Conservation (phyloP, 306 rosid species). For the Geum urbanum region DNA sequence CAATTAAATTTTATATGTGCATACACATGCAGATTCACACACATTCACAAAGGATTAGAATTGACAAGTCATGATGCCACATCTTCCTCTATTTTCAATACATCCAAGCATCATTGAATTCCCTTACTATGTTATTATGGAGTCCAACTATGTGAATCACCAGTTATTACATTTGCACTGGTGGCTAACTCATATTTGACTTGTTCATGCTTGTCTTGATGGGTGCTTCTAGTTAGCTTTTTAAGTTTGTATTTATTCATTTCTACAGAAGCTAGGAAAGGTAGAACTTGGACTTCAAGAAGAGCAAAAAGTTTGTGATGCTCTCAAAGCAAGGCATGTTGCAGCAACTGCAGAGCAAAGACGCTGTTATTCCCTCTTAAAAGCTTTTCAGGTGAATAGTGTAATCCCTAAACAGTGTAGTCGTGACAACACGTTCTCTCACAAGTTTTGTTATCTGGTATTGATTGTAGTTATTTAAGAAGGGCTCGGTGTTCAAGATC, state of each 20-base stretch:
- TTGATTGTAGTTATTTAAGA: not conserved
- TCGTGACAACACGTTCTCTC: not conserved
- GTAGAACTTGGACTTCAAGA: slow-evolving; percentile 55
- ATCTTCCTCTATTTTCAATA: not conserved
- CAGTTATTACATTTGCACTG: not conserved
- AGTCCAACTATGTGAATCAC: not conserved
- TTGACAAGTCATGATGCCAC: not conserved
- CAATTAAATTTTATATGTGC: not conserved
- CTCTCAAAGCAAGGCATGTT: slow-evolving; percentile 52
- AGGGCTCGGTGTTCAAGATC: not conserved
- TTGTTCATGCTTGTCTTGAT: not conserved
- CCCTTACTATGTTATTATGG: not conserved
- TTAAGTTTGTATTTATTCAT: slow-evolving; percentile 22
- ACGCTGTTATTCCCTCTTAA: slow-evolving; percentile 59
- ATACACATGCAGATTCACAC: not conserved
- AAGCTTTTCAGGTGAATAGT: slow-evolving; percentile 69
- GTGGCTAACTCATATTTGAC: not conserved
- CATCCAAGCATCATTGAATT: not conserved
- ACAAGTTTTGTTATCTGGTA: not conserved
- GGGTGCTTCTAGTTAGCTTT: slow-evolving; percentile 15
- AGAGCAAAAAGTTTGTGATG: slow-evolving; percentile 53
- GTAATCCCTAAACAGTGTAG: not conserved
- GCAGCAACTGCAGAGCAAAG: slow-evolving; percentile 59
- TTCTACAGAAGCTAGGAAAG: slow-evolving; percentile 64
- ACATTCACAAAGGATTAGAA: not conserved